Evolutionary conservation across 2,329 filamentous ascomycete species (phyloP).

Genomic region (Eurotiales sp.): DNA sequence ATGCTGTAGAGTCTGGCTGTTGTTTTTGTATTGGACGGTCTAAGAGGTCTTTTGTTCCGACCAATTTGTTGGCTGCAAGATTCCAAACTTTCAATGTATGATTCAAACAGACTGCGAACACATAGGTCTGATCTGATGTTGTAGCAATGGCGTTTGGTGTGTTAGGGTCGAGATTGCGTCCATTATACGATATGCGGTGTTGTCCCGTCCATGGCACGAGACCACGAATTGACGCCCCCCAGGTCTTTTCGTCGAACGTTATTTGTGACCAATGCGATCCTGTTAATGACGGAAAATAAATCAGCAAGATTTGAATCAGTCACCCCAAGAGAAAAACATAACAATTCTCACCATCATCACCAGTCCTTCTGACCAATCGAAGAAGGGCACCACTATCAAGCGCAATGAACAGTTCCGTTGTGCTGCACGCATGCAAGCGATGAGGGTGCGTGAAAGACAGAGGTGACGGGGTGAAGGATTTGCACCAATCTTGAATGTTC

Average conservation of each 20-base stretch:
- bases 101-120: slow-evolving; percentile 83
- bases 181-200: slow-evolving; percentile 40
- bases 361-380: slow-evolving; percentile 62
- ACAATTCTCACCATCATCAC: slow-evolving; percentile 44
- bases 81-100: slow-evolving; percentile 91
- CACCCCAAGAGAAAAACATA: not conserved
- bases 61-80: slow-evolving; percentile 71
- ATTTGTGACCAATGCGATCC: slow-evolving; percentile 44
- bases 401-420: slow-evolving; percentile 72
- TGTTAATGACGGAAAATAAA: slow-evolving; percentile 20
- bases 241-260: slow-evolving; percentile 47
- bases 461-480: slow-evolving; percentile 67
- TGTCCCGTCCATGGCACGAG: slow-evolving; percentile 44
- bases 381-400: slow-evolving; percentile 51
- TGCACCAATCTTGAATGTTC: slow-evolving; percentile 72
- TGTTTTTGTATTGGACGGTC: slow-evolving; percentile 60
- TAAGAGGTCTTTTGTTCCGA: slow-evolving; percentile 73
- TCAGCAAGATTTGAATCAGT: no score
- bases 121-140: slow-evolving; percentile 45
- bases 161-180: slow-evolving; percentile 40
- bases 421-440: slow-evolving; percentile 69
- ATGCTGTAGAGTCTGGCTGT: slow-evolving; percentile 66
- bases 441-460: slow-evolving; percentile 77
- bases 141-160: slow-evolving; percentile 43
- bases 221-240: slow-evolving; percentile 47